Conservation (phyloP, 768 basidiomycete species). For the Lyophyllum semitale region DNA sequence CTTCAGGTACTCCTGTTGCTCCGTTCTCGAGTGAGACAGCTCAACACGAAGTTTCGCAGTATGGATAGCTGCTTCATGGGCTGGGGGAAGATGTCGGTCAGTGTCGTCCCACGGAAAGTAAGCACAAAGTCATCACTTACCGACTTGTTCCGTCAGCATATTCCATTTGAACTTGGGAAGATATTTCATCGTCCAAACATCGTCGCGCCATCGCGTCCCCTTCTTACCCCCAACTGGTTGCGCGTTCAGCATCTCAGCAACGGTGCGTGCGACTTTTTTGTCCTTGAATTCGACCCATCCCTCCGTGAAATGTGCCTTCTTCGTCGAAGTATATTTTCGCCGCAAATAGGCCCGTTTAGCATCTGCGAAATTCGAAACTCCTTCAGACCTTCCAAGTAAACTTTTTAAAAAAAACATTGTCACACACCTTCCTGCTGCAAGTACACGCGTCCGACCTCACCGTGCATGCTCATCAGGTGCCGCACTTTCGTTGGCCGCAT, state of each 20-base stretch:
- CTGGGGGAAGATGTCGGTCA: constrained; percentile 39
- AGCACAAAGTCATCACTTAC: constrained; percentile 48
- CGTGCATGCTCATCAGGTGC: constrained; percentile 88
- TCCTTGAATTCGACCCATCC: constrained; percentile 99
- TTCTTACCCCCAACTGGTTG: constrained; percentile 95
- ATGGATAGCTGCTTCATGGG: constrained; percentile 90
- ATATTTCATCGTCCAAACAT: constrained; percentile 99
- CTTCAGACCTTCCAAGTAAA: background rate
- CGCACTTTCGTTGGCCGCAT: constrained; percentile 97
- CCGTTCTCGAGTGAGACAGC: constrained; percentile 80
- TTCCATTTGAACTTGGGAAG: constrained; percentile 98
- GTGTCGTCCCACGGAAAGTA: background rate
- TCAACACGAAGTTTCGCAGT: constrained; percentile 89
- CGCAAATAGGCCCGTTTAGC: constrained; percentile 85
- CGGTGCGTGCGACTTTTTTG: constrained; percentile 85
- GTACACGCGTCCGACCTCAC: constrained; percentile 91
- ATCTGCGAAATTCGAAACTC: constrained; percentile 44
- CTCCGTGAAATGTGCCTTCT: constrained; percentile 88
- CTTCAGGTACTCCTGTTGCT: constrained; percentile 90
- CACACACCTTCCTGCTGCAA: constrained; percentile 85
- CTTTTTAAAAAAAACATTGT: no score
- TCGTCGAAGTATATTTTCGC: constrained; percentile 78
- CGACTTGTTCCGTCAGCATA: constrained; percentile 98
- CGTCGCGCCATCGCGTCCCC: constrained; percentile 88
- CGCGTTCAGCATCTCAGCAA: constrained; percentile 95